Evolutionary conservation across 768 basidiomycete species (phyloP).

Genomic region (Leccinellum luteum): DNA sequence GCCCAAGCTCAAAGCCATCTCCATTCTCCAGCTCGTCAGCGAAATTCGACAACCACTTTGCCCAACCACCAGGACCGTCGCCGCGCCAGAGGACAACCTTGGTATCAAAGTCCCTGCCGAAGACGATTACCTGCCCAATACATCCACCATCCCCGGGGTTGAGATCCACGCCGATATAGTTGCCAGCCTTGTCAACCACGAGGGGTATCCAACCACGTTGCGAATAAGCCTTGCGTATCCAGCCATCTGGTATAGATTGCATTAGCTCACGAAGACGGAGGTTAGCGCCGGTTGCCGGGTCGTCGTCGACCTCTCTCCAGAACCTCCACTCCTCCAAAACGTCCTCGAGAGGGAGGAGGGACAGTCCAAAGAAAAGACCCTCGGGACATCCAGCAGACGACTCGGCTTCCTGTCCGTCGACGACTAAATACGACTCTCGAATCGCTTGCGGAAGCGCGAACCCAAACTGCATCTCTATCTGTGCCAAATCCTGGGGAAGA

Average conservation of each 20-base stretch:
- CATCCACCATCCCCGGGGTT: conserved; percentile 77
- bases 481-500: conserved; percentile 71
- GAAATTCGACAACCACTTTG: conserved; percentile 87
- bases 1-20: conserved; percentile 82
- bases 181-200: conserved; percentile 89
- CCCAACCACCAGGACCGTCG: conserved; percentile 91
- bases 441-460: conserved; percentile 79
- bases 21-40: conserved; percentile 91
- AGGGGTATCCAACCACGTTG: conserved; percentile 97
- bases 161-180: conserved; percentile 95
- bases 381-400: conserved; percentile 84
- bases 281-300: conserved; percentile 84
- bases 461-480: conserved; percentile 83
- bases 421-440: conserved; percentile 84
- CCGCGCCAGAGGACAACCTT: conserved; percentile 95
- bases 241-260: conserved; percentile 86
- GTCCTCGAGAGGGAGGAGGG: conserved; percentile 88
- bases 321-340: conserved; percentile 95
- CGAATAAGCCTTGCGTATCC: conserved; percentile 88
- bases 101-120: conserved; percentile 98
- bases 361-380: conserved; percentile 94
- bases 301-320: conserved; percentile 92
- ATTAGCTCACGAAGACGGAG: conserved; percentile 66
- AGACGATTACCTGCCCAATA: conserved; percentile 93
- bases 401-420: conserved; percentile 94